A percentile compares a stretch with the other conserved stretches of the same genome.
Conservation (phyloP, 2,329 filamentous ascomycete species). For the Fusarium sp. region DNA sequence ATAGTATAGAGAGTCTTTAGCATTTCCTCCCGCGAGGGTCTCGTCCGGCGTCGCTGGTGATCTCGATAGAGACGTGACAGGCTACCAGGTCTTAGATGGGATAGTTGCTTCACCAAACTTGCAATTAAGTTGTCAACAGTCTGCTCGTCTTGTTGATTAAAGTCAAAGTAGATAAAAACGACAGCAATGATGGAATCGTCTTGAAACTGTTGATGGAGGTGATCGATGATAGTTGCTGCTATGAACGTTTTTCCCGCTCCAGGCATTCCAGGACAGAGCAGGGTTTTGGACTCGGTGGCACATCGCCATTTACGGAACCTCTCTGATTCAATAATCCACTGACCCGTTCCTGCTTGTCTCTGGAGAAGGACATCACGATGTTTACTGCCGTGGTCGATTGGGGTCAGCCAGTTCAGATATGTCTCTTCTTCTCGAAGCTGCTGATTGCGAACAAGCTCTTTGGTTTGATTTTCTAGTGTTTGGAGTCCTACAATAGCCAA, state of each 20-base stretch:
- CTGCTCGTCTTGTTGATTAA: background rate
- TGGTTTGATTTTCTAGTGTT: background rate
- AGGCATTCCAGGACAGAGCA: constrained; percentile 1
- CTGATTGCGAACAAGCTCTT: background rate
- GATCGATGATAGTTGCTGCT: background rate
- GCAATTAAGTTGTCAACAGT: background rate
- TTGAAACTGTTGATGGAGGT: background rate
- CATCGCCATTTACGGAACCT: background rate
- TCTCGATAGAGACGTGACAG: background rate
- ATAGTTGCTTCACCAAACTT: background rate
- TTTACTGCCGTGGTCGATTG: background rate
- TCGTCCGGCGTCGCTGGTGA: background rate
- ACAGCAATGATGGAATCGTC: background rate
- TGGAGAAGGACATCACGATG: background rate
- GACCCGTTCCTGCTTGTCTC: background rate
- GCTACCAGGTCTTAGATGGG: background rate
- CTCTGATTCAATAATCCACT: background rate
- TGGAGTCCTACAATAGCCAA: rapidly evolving
- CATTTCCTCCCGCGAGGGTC: background rate
- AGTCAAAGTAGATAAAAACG: constrained; percentile 5
- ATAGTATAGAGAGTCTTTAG: background rate
- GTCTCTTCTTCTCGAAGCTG: rapidly evolving
- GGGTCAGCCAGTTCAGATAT: background rate
- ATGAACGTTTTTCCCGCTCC: constrained; percentile 13
- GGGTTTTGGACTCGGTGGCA: background rate